Conservation (phyloP, 2,329 filamentous ascomycete genomes). For the Colletotrichum neosansevieriae region DNA sequence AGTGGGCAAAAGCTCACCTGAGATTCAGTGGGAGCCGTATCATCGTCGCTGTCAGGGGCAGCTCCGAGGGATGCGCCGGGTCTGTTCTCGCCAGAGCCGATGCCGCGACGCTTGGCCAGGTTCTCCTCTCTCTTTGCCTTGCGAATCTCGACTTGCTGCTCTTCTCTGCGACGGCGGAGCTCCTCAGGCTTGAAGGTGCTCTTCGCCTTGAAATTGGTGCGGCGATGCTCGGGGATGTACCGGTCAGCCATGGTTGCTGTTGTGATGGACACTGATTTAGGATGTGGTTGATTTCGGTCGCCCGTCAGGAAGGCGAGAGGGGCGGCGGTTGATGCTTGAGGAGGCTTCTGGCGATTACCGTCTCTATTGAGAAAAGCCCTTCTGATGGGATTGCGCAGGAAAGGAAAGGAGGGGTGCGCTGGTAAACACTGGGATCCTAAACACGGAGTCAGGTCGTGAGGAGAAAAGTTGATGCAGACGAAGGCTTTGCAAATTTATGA, state of each 20-base stretch:
- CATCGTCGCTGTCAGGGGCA: slow-evolving; percentile 96
- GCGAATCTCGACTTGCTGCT: slow-evolving; percentile 99
- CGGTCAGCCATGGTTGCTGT: slow-evolving; percentile 88
- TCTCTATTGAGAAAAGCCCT: slow-evolving; percentile 22
- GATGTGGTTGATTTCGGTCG: slow-evolving; percentile 24
- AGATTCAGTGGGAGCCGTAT: slow-evolving; percentile 91
- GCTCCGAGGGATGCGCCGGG: slow-evolving; percentile 87
- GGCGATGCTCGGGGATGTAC: slow-evolving; percentile 99
- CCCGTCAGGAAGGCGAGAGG: slow-evolving; percentile 26
- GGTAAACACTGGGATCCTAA: slow-evolving; percentile 14
- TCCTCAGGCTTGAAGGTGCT: slow-evolving; percentile 99
- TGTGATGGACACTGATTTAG: slow-evolving; percentile 22
- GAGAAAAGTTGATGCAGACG: slow-evolving; percentile 37
- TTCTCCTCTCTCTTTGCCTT: slow-evolving; percentile 99
- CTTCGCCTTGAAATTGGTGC: slow-evolving; percentile 99
- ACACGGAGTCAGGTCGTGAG: slow-evolving; percentile 21
- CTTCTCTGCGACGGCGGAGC: slow-evolving; percentile 96
- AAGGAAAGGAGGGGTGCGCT: slow-evolving; percentile 19
- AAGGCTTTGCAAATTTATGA: slow-evolving; percentile 38
- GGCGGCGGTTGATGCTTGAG: slow-evolving; percentile 15
- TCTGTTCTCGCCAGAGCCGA: slow-evolving; percentile 82
- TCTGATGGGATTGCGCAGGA: slow-evolving; percentile 17
- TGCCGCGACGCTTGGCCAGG: slow-evolving; percentile 96
- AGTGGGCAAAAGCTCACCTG: slow-evolving; percentile 75
- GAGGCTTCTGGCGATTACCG: slow-evolving; percentile 13